Evolutionary conservation across 306 rosid genomes (phyloP).

Genomic region (Hylodesmum podocarpum): DNA sequence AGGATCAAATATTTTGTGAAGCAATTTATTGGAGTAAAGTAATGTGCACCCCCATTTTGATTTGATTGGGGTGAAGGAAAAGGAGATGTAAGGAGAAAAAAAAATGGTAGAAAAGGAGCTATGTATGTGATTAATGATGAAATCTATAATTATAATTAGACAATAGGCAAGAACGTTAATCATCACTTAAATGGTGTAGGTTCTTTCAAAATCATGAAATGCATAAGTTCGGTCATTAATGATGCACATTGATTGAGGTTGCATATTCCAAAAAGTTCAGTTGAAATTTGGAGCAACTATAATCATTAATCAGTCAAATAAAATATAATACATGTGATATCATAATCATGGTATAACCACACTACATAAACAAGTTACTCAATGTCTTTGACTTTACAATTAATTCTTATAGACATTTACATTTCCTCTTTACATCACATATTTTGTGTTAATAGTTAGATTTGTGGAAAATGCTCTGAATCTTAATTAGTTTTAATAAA

Average conservation of each 20-base stretch:
- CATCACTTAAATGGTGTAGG: not conserved
- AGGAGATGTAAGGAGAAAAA: not conserved
- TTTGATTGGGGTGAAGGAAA: not conserved
- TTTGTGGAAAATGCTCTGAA: slow-evolving; percentile 10
- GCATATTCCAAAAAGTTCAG: not conserved
- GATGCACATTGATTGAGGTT: not conserved
- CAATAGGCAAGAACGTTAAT: not conserved
- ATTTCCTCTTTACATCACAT: not conserved
- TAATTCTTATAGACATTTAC: not conserved
- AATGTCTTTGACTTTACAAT: not conserved
- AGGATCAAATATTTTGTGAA: not conserved
- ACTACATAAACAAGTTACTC: not conserved
- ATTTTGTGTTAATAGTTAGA: not conserved
- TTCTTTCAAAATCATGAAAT: not conserved
- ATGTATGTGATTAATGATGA: not conserved
- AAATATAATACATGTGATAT: not conserved
- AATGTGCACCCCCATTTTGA: not conserved
- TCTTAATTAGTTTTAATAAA: not conserved
- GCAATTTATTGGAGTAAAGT: not conserved
- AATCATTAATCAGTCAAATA: not conserved
- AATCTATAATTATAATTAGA: not conserved
- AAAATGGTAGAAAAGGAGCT: not conserved
- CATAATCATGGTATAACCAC: not conserved
- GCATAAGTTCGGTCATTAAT: slow-evolving; percentile 20
- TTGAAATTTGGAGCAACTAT: not conserved